Percentiles rank a stretch among this genome's conserved stretches.
Conservation (phyloP, 805 yeast genomes). For the Brettanomyces bruxellensis region DNA sequence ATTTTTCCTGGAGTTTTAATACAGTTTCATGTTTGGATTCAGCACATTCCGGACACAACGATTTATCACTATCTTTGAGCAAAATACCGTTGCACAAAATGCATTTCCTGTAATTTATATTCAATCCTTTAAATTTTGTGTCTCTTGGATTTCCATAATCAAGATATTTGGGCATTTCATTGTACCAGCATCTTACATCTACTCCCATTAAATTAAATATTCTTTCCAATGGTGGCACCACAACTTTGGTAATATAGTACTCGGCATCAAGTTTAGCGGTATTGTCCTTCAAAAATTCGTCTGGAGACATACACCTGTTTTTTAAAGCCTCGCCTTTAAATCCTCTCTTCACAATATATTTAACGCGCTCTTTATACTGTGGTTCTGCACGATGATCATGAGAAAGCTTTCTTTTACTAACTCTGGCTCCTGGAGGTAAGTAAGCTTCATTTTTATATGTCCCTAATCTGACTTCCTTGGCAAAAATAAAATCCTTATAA, state of each 20-base stretch:
- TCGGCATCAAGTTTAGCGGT: slow-evolving; percentile 57
- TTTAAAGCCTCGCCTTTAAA: slow-evolving; percentile 48
- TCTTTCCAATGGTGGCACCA: slow-evolving; percentile 86
- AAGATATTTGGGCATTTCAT: slow-evolving; percentile 45
- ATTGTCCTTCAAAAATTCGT: slow-evolving; percentile 43
- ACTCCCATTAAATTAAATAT: slow-evolving; percentile 78
- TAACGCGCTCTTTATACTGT: slow-evolving; percentile 81
- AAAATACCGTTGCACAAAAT: slow-evolving; percentile 18
- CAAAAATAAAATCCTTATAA: slow-evolving; percentile 81
- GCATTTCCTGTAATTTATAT: slow-evolving; percentile 22
- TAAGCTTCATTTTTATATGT: slow-evolving; percentile 62
- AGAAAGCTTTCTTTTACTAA: slow-evolving; percentile 55
- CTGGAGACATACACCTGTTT: slow-evolving; percentile 77
- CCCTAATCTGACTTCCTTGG: slow-evolving; percentile 82
- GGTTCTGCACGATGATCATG: slow-evolving; percentile 71
- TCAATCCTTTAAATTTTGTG: slow-evolving; percentile 8
- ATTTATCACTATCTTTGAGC: slow-evolving; percentile 3
- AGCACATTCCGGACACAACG: slow-evolving; percentile 28
- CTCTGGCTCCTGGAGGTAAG: slow-evolving; percentile 87
- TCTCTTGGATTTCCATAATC: slow-evolving; percentile 7
- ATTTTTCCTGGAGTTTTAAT: slow-evolving; percentile 21
- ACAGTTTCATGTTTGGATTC: slow-evolving; percentile 28
- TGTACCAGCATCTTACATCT: slow-evolving; percentile 68
- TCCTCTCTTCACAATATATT: slow-evolving; percentile 67
- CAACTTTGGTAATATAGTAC: slow-evolving; percentile 74